phyloP scores from a whole-genome alignment of 2,329 filamentous ascomycete species.

The Monosporascus sp. region DNA sequence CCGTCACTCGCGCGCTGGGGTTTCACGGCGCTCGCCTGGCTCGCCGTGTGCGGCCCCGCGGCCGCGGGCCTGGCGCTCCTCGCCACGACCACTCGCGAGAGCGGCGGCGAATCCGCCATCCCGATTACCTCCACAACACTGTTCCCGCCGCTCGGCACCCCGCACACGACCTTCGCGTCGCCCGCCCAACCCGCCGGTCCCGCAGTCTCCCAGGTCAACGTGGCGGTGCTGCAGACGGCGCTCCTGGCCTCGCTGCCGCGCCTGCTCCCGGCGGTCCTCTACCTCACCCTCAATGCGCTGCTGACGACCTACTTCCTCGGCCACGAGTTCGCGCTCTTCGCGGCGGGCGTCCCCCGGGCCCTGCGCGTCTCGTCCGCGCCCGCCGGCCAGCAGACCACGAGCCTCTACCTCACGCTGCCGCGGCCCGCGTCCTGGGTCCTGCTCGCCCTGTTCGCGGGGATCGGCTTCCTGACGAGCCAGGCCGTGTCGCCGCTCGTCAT shows the following conservation, averaged over 20 bases:
- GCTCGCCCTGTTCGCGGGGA: constrained; percentile 36
- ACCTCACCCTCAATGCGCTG: constrained; percentile 42
- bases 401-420: constrained; percentile 46
- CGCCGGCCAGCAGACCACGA: constrained; percentile 39
- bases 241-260: constrained; percentile 44
- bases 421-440: constrained; percentile 40
- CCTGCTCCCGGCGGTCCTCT: constrained; percentile 41
- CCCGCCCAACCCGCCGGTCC: constrained; percentile 19
- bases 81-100: constrained; percentile 24
- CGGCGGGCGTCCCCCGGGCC: constrained; percentile 22
- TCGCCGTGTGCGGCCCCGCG: constrained; percentile 30
- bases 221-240: constrained; percentile 23
- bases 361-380: constrained; percentile 42
- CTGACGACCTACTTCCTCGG: constrained; percentile 45
- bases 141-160: constrained; percentile 19
- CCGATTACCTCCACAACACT: constrained; percentile 34
- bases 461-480: constrained; percentile 43
- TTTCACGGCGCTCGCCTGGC: constrained; percentile 35
- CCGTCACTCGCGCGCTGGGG: constrained; percentile 39
- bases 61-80: constrained; percentile 35
- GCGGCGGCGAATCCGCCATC: constrained; percentile 32
- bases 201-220: constrained; percentile 33
- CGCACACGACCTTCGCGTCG: background rate
- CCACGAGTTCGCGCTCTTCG: constrained; percentile 44
- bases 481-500: constrained; percentile 32